A percentile compares a stretch with the other conserved stretches of the same genome.
Evolutionary conservation across 306 rosid genomes (phyloP).

Genomic region (Cicer pinnatifidum): DNA sequence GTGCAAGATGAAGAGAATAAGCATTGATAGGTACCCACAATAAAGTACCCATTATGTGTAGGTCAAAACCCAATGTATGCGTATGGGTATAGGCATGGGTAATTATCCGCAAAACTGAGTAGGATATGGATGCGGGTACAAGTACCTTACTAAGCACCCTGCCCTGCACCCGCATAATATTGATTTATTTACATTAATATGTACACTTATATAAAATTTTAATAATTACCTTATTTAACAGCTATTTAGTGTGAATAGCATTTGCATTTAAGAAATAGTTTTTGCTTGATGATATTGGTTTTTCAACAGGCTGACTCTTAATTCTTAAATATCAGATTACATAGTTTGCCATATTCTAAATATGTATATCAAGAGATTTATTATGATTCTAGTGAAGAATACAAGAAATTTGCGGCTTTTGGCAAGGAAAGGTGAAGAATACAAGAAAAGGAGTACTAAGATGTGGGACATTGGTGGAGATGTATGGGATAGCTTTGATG

Average conservation of each 20-base stretch:
- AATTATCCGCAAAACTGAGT: neutral
- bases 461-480: neutral
- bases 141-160: neutral
- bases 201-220: neutral
- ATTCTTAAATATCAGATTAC: neutral
- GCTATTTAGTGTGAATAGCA: neutral
- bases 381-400: neutral
- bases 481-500: constrained; percentile 2
- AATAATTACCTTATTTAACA: neutral
- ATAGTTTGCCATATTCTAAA: neutral
- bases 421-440: neutral
- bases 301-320: neutral
- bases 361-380: neutral
- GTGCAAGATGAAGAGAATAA: neutral
- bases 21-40: neutral
- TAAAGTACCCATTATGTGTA: neutral
- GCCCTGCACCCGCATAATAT: neutral
- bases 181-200: neutral
- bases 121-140: neutral
- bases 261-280: neutral
- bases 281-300: neutral
- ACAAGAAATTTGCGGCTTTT: constrained; percentile 1
- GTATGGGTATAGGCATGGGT: neutral
- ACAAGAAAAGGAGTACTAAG: neutral
- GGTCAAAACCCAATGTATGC: neutral